Percentiles rank a stretch among this genome's conserved stretches.
Conservation (phyloP, 306 rosid species). For the Inga laurina region DNA sequence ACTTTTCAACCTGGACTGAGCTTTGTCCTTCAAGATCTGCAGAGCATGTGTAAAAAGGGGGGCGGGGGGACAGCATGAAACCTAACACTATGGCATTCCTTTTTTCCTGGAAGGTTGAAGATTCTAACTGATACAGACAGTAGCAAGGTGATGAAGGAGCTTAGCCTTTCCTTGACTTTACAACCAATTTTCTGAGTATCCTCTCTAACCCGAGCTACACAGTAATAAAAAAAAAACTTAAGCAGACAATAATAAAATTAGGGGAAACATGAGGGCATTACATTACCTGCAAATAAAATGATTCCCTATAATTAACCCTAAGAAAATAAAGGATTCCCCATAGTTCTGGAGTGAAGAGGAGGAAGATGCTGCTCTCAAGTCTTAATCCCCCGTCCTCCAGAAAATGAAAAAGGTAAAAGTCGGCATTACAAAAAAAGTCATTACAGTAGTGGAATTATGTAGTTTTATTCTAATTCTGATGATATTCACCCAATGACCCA, state of each 20-base stretch:
- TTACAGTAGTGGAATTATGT: background rate
- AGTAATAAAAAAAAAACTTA: constrained; percentile 24
- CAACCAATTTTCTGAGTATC: constrained; percentile 84
- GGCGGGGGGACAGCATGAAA: constrained; percentile 1
- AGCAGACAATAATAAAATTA: background rate
- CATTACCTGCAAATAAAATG: constrained; percentile 10
- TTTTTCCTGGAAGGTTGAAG: constrained; percentile 24
- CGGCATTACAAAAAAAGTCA: background rate
- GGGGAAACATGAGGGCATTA: background rate
- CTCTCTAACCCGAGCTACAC: constrained; percentile 87
- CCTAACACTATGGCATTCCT: constrained; percentile 23
- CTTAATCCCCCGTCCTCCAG: background rate
- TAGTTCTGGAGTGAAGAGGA: background rate
- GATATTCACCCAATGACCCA: constrained; percentile 11
- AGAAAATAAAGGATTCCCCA: constrained; percentile 5
- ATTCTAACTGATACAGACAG: constrained; percentile 51
- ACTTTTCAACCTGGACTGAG: constrained; percentile 71
- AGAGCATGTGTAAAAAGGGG: constrained; percentile 16
- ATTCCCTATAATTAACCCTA: background rate
- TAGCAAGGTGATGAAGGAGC: constrained; percentile 65
- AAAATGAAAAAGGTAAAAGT: constrained; percentile 9
- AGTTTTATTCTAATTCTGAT: background rate
- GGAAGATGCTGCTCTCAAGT: constrained; percentile 17
- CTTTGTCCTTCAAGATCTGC: constrained; percentile 77
- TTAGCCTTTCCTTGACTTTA: constrained; percentile 77